A percentile compares a stretch with the other conserved stretches of the same genome.
phyloP scores from a whole-genome alignment of 169 alveolate genomes.

The Plasmodium falciparum region DNA sequence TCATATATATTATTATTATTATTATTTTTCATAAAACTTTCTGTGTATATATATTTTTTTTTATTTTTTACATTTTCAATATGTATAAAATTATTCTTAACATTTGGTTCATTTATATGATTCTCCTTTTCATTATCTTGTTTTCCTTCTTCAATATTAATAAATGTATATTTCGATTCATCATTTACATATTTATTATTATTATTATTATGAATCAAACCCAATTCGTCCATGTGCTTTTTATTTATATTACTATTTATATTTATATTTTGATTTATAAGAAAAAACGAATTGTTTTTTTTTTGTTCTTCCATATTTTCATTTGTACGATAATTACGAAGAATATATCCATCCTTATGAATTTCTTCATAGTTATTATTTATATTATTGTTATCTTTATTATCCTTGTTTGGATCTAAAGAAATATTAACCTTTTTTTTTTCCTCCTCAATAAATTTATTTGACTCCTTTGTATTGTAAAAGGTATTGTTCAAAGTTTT shows the following conservation, averaged over 20 bases:
- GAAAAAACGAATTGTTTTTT: background rate
- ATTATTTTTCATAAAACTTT: background rate
- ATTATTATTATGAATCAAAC: background rate
- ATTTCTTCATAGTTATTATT: background rate
- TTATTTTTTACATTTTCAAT: too few species aligned
- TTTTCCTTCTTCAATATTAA: background rate
- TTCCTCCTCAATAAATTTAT: too few species aligned
- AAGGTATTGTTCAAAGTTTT: too few species aligned
- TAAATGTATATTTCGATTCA: background rate
- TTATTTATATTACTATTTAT: background rate
- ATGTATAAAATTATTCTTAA: too few species aligned
- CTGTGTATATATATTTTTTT: too few species aligned
- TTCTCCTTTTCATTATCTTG: background rate
- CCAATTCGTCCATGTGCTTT: background rate
- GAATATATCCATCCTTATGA: background rate
- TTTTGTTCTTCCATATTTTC: background rate
- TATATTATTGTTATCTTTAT: background rate
- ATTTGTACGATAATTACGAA: too few species aligned
- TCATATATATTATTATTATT: background rate
- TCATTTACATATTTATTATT: background rate
- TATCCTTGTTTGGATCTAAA: background rate
- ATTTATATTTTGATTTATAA: background rate
- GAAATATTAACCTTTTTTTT: too few species aligned
- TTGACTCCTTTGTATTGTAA: too few species aligned
- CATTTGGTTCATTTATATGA: background rate